Base-by-base conservation (phyloP, 1,284 basidiomycete genomes). In the Leccinum fuscescens region DNA sequence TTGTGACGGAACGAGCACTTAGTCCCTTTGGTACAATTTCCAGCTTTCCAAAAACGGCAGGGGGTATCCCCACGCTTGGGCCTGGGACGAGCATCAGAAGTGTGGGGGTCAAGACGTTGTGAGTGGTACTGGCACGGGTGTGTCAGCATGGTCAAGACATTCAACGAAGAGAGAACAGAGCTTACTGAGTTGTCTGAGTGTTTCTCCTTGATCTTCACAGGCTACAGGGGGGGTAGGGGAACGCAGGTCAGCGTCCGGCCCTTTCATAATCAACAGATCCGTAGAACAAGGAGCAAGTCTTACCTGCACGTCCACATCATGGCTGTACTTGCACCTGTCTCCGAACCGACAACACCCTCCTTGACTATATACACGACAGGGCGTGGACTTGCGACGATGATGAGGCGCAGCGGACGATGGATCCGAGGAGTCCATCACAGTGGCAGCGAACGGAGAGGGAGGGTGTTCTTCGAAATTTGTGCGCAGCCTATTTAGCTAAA, bases 1-100 rank as follows among this genome's bases (percentile, higher is more conserved):
- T 71, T 56, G 22, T 74, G 69, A 6, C 1, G 4, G 35, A 70
- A 74, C 54, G 60, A 29, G 29, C 69, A 74, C n/a, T 62, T 67
- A 27, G 66, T 44, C 20, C 70, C 72, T 59, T 37, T 75, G 66
- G 56, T 60, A 62, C 73, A 71, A n/a, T 56, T 62, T 54, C 73
- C 73, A 65, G 69, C 64, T 29, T 65, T 74, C 70, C 72, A 74
- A 62, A 69, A 55, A 52, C 60, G 66, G 66, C 73, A 74, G 57
- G 64, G 64, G 2, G 12, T 54, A 4, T 63, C 62, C 35, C 61
- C 54, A 50, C 52, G 67, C 60, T 70, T 75, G 58, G 61, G 27
- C 60, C 56, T 68, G 60, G 61, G 65, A 14, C 61, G 61, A 50
- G 56, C 55, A 63, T 57, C 62, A 63, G 59, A 55, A 4, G 14